phyloP scores from a whole-genome alignment of 1,284 basidiomycete genomes.

The Neotropicomus parvogracilis region DNA sequence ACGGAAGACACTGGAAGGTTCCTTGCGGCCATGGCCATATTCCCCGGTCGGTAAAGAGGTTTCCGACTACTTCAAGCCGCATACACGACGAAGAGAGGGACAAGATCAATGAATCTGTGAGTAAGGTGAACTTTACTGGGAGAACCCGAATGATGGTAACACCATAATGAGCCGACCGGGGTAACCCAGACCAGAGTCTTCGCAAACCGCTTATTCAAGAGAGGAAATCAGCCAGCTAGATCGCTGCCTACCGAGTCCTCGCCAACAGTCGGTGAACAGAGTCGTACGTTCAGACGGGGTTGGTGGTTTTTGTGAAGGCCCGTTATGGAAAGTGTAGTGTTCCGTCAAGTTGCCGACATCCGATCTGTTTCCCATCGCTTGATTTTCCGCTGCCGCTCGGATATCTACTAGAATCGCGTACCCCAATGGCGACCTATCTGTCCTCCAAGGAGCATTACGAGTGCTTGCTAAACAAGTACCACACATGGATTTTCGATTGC shows the following conservation, averaged over 20 bases:
- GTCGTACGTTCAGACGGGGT: too few species aligned
- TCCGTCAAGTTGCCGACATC: conserved; percentile 1
- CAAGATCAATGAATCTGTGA: too few species aligned
- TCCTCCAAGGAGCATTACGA: conserved; percentile 51
- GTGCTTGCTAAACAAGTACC: conserved; percentile 69
- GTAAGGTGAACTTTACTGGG: background rate
- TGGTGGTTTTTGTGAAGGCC: conserved; percentile 14
- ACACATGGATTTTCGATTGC: conserved; percentile 95
- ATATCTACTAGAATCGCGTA: conserved; percentile 17
- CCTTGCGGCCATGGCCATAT: too few species aligned
- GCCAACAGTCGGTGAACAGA: too few species aligned
- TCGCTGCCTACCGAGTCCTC: too few species aligned
- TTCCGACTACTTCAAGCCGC: conserved; percentile 1
- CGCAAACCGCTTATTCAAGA: too few species aligned
- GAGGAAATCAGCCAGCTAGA: too few species aligned
- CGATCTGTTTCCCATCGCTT: conserved; percentile 1
- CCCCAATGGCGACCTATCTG: conserved; percentile 39
- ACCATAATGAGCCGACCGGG: background rate
- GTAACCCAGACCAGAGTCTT: background rate
- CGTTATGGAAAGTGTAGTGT: conserved; percentile 26
- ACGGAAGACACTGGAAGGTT: background rate
- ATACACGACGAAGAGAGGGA: background rate
- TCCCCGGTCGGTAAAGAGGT: background rate
- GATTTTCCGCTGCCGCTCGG: background rate
- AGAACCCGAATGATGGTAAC: background rate